phyloP scores from a whole-genome alignment of 2,329 filamentous ascomycete genomes.

The Beauveria sp. region DNA sequence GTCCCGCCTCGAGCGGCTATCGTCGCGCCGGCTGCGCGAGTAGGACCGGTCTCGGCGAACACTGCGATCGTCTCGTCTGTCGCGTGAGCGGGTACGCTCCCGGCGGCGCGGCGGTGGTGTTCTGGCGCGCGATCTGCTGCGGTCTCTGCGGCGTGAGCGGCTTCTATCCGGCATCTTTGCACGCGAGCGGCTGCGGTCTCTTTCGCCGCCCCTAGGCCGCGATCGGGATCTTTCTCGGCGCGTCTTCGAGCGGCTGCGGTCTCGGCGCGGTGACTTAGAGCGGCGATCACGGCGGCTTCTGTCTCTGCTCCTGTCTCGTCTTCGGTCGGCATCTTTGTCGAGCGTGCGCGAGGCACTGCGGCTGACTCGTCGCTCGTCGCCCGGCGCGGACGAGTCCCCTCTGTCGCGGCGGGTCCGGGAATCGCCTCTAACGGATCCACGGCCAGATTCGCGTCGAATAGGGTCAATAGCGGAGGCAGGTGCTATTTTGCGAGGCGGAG shows the following conservation, averaged over 20 bases:
- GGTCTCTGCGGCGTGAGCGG: constrained; percentile 27
- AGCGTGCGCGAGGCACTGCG: constrained; percentile 33
- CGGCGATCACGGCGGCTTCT: constrained; percentile 28
- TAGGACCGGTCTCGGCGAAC: constrained; percentile 21
- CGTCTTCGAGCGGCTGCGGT: constrained; percentile 28
- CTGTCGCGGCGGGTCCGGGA: constrained; percentile 23
- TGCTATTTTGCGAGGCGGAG: constrained; percentile 43
- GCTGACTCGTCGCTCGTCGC: constrained; percentile 25
- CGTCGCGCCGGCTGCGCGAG: constrained; percentile 23
- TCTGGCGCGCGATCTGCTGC: constrained; percentile 29
- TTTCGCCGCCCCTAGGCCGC: constrained; percentile 26
- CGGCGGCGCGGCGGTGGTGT: constrained; percentile 18
- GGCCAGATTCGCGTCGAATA: constrained; percentile 39
- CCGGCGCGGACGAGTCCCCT: constrained; percentile 17
- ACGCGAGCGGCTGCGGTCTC: constrained; percentile 28
- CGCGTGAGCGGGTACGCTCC: constrained; percentile 27
- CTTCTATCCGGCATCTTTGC: constrained; percentile 28
- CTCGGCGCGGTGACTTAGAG: constrained; percentile 32
- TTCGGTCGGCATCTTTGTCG: constrained; percentile 31
- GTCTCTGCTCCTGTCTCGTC: constrained; percentile 20
- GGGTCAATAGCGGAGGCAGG: constrained; percentile 54
- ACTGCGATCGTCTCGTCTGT: constrained; percentile 21
- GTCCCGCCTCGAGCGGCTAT: constrained; percentile 26
- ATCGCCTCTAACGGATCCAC: constrained; percentile 31
- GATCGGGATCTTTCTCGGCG: constrained; percentile 34